These are phyloP conservation scores for Begonia peltatifolia DNA, from an alignment of 306 rosid species.

Conservation along the genomic window DNA sequence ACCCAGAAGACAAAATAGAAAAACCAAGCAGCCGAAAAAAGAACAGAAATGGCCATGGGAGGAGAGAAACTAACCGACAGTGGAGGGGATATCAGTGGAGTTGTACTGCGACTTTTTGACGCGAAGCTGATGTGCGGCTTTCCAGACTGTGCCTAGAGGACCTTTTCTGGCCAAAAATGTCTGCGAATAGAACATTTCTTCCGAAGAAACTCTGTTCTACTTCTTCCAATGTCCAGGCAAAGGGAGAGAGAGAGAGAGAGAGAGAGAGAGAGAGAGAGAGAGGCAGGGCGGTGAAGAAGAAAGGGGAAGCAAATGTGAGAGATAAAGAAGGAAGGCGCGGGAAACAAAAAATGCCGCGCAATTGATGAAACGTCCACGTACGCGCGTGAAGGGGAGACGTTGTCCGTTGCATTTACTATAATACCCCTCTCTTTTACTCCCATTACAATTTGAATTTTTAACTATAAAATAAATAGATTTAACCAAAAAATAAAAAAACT, in stretches of 20 bases:
- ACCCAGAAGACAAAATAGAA: not conserved
- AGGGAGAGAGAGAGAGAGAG: conserved; percentile 1
- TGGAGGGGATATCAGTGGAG: conserved; percentile 48
- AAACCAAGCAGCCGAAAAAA: not conserved
- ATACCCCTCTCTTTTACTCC: no score
- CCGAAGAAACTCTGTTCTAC: not conserved
- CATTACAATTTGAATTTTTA: no score
- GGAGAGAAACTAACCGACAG: conserved; percentile 37
- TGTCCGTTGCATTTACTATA: not conserved
- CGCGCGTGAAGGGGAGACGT: not conserved
- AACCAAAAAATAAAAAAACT: no score
- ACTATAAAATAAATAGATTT: no score
- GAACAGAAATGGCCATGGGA: not conserved
- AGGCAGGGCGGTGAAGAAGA: not conserved
- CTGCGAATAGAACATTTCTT: conserved; percentile 70
- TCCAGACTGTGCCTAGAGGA: conserved; percentile 80
- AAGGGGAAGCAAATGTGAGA: not conserved
- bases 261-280: not conserved
- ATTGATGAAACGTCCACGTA: not conserved
- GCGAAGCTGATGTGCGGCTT: conserved; percentile 78
- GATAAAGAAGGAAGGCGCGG: conserved; percentile 13
- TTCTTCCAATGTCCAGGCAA: not conserved
- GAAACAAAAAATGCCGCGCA: conserved; percentile 26
- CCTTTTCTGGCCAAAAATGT: conserved; percentile 78
- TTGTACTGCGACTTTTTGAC: conserved; percentile 70